These are phyloP conservation scores for Xylaria intraflava DNA, from an alignment of 495 filamentous ascomycete species.

Conservation along the genomic window DNA sequence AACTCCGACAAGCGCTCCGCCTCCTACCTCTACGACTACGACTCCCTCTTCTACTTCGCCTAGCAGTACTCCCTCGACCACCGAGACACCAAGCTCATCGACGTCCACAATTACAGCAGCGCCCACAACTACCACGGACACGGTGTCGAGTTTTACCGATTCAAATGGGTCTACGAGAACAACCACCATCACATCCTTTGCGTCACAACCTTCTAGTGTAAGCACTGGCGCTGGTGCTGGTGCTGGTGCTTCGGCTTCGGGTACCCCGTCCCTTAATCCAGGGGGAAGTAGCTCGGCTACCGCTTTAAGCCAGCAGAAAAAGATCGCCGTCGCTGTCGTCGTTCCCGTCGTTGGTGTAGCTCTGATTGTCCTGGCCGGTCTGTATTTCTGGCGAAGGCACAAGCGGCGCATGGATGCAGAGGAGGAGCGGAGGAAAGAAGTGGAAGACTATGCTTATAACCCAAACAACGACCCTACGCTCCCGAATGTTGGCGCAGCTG, in stretches of 20 bases:
- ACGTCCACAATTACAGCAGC: not conserved
- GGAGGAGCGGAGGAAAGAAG: conserved; percentile 84
- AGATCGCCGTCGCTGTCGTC: conserved; percentile 87
- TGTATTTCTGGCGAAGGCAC: conserved; percentile 82
- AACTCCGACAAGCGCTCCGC: conserved; percentile 12
- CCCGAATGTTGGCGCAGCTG: conserved; percentile 55
- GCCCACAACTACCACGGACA: conserved; percentile 13
- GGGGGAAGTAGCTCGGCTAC: conserved; percentile 13
- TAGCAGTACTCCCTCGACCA: conserved; percentile 8
- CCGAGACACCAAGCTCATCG: conserved; percentile 16
- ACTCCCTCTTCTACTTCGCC: conserved; percentile 22
- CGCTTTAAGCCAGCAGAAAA: conserved; percentile 56
- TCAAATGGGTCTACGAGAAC: conserved; percentile 28
- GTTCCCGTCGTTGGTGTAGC: conserved; percentile 88
- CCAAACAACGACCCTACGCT: conserved; percentile 87
- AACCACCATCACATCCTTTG: conserved; percentile 7
- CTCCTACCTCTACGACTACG: conserved; percentile 20
- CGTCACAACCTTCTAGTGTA: not conserved
- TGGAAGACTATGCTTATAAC: conserved; percentile 94
- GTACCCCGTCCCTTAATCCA: not conserved
- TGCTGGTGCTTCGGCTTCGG: not conserved
- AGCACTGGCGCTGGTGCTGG: not conserved
- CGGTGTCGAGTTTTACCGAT: conserved; percentile 29
- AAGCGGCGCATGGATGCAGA: conserved; percentile 79
- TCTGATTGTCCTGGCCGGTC: conserved; percentile 62